Percentiles rank a stretch among this genome's conserved stretches.
phyloP scores from a whole-genome alignment of 1,284 basidiomycete genomes.

The Cystobasidiaceae sp. region DNA sequence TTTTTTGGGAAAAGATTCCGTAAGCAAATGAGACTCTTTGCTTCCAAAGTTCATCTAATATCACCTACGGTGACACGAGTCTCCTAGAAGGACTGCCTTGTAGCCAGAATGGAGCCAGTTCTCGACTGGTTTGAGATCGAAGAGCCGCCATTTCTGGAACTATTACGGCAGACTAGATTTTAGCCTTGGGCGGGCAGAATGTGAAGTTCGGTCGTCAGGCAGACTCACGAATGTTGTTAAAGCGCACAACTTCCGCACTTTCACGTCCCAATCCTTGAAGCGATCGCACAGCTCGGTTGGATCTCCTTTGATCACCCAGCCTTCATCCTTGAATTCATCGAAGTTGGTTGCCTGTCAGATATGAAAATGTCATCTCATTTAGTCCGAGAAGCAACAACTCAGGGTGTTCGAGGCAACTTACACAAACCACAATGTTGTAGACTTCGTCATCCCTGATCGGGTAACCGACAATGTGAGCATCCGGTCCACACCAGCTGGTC shows the following conservation, averaged over 20 bases:
- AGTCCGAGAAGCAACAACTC: no score
- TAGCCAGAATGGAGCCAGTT: constrained; percentile 46
- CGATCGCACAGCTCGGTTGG: constrained; percentile 45
- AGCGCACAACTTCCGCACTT: constrained; percentile 32
- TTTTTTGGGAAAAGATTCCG: not conserved
- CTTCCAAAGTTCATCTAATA: not conserved
- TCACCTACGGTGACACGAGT: constrained; percentile 42
- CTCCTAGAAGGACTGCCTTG: constrained; percentile 41
- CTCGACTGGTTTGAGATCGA: constrained; percentile 45
- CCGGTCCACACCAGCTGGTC: constrained; percentile 47
- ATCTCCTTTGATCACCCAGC: constrained; percentile 46
- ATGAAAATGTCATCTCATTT: no score
- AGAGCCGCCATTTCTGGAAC: constrained; percentile 45
- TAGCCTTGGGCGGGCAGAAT: not conserved
- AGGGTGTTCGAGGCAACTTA: not conserved
- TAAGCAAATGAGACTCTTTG: no score
- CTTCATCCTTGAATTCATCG: constrained; percentile 40
- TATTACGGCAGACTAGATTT: not conserved
- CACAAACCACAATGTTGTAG: constrained; percentile 43
- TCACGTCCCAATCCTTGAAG: constrained; percentile 37
- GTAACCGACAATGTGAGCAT: constrained; percentile 47
- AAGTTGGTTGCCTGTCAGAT: constrained; percentile 38
- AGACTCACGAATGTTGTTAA: constrained; percentile 29
- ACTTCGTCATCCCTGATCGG: constrained; percentile 44
- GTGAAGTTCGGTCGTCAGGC: not conserved